Base-by-base conservation (phyloP, 345 rosid species). In the Diplotaxis tenuifolia region DNA sequence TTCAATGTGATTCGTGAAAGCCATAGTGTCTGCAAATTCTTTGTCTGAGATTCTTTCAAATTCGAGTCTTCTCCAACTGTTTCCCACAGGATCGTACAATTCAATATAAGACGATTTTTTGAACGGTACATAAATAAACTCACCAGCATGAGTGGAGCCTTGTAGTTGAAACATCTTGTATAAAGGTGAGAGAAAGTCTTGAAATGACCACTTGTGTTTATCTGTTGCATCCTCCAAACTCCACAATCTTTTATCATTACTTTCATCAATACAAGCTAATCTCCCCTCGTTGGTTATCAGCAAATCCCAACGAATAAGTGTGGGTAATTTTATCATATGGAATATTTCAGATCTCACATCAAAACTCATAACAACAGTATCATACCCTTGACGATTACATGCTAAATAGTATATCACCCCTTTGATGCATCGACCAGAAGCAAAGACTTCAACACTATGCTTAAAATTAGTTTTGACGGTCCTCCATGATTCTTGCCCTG, bases 401-500 rank as follows among this genome's bases (percentile, higher is more conserved):
- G 38, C 74, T 45, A n/a, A 28, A 18, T 70, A 70, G 15, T 70
- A 60, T 14, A 70, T 0, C 22, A 60, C 4, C 67, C 67, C 6
- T 6, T 70, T 70, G 18, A 70, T 20, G 32, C 74, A 60, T 49
- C 1, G 11, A 3, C 22, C 54, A 49, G 11, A 16, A 49, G 20
- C 1, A 19, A 7, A 7, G 19, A n/a, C 7, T 1, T 0, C 21
- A 19, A 49, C 9, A 19, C 54, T 7, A 20, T 45, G 50, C 47
- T 40, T 40, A 40, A 40, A 12, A 18, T 60, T 20, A 9, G 61
- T 71, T 62, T 21, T 15, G 38, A 71, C n/a, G 1, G 0, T 50
- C 63, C 75, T 62, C 75, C 75, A 71, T 32, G 61, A 32, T 50
- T 52, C 5, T 61, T 62, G 38, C 12, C 6, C 25, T 21, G 61